A percentile compares a stretch with the other conserved stretches of the same genome.
Conservation (phyloP, 371 early-diverging fungal genomes). For the Rhizopus microsporus region DNA sequence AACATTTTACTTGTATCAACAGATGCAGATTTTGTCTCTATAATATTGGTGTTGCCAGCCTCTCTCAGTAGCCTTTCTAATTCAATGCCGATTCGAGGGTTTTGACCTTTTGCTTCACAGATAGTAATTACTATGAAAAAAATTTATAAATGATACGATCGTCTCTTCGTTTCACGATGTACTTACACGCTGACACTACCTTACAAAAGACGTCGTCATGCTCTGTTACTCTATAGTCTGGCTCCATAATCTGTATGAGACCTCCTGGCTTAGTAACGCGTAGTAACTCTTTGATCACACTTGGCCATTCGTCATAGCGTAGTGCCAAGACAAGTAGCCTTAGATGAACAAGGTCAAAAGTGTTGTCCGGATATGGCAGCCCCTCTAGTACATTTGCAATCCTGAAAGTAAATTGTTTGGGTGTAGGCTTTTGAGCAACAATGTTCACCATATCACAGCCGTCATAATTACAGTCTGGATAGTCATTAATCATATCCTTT, state of each 20-base stretch:
- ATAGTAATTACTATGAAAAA: neutral
- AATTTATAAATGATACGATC: too few relatives aligned
- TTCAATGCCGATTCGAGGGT: neutral
- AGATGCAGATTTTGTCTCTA: too few relatives aligned
- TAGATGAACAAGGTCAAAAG: constrained; percentile 60
- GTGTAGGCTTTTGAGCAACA: constrained; percentile 47
- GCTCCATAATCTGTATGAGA: constrained; percentile 54
- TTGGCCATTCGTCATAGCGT: constrained; percentile 49
- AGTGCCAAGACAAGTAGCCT: constrained; percentile 55
- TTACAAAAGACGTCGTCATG: neutral
- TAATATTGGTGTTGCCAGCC: constrained; percentile 31
- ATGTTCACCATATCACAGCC: constrained; percentile 51
- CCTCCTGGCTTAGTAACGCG: constrained; percentile 63
- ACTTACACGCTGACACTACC: too few relatives aligned
- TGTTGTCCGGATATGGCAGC: constrained; percentile 55
- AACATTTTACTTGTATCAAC: too few relatives aligned
- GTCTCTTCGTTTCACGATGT: too few relatives aligned
- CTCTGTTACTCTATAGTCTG: constrained; percentile 16
- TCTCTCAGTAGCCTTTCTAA: constrained; percentile 46
- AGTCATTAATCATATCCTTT: constrained; percentile 22
- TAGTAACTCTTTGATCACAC: constrained; percentile 46
- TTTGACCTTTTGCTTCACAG: neutral
- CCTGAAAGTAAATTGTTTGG: constrained; percentile 44
- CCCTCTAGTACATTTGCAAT: constrained; percentile 48
- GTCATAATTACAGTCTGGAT: constrained; percentile 10